A percentile compares a stretch with the other conserved stretches of the same genome.
Evolutionary conservation across 768 basidiomycete species (phyloP).

Genomic region (Amanita fuliginea): DNA sequence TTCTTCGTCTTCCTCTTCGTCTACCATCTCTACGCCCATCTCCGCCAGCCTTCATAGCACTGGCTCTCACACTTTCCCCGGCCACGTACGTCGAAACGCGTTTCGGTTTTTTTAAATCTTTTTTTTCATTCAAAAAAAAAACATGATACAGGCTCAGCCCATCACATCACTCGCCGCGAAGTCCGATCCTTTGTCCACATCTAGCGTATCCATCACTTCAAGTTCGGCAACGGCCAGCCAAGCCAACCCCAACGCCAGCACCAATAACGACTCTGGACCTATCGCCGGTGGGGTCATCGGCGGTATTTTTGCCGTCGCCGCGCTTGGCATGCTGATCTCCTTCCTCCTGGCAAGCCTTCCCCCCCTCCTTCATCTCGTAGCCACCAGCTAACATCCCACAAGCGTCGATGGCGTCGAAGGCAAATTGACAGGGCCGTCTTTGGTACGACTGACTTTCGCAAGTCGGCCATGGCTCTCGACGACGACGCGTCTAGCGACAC

Average conservation of each 20-base stretch:
- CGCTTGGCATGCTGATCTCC: constrained; percentile 27
- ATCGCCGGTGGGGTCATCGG: constrained; percentile 35
- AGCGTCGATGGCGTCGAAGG: constrained; percentile 32
- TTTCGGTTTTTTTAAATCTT: not conserved
- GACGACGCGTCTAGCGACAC: constrained; percentile 41
- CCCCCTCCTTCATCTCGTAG: not conserved
- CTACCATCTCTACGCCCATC: not conserved
- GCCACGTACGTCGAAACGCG: not conserved
- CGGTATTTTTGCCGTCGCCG: constrained; percentile 30
- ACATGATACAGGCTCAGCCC: not conserved
- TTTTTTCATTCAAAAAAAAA: not conserved
- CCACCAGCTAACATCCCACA: constrained; percentile 11
- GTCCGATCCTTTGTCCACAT: not conserved
- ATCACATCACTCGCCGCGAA: not conserved
- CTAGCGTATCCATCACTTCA: not conserved
- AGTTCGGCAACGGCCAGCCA: not conserved
- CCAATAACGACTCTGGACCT: constrained; percentile 15
- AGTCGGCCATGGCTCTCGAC: constrained; percentile 49
- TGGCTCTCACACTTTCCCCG: too few relatives aligned
- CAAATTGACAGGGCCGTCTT: constrained; percentile 33
- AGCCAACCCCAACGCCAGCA: not conserved
- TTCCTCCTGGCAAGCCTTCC: constrained; percentile 33
- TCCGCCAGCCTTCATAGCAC: not conserved
- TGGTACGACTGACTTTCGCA: constrained; percentile 46
- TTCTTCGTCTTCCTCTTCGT: too few relatives aligned